phyloP scores from a whole-genome alignment of 768 basidiomycete genomes.

The Tricholoma furcatifolium region DNA sequence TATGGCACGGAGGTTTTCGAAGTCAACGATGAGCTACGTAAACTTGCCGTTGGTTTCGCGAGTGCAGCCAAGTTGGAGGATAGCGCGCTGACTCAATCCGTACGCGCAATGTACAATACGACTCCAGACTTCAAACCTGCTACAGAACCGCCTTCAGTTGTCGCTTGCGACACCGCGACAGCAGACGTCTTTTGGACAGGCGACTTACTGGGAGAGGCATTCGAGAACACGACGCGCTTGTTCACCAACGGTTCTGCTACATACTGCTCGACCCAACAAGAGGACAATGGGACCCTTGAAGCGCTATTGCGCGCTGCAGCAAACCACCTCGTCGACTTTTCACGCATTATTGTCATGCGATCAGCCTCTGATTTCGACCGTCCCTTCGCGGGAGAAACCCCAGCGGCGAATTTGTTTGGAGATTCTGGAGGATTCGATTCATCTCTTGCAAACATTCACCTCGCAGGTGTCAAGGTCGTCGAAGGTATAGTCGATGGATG shows the following conservation, averaged over 20 bases:
- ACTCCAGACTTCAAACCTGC: conserved; percentile 3
- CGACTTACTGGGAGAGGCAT: not conserved
- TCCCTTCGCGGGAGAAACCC: not conserved
- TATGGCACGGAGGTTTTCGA: conserved; percentile 10
- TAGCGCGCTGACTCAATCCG: not conserved
- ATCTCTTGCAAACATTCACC: conserved; percentile 2
- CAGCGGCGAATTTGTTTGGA: conserved; percentile 1
- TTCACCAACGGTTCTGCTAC: conserved; percentile 4
- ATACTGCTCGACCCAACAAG: conserved; percentile 6
- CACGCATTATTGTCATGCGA: conserved; percentile 6
- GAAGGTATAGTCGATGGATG: conserved; percentile 2
- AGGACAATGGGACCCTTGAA: conserved; percentile 3
- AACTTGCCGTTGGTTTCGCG: conserved; percentile 1
- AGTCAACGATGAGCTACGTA: conserved; percentile 3
- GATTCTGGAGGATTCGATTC: conserved; percentile 1
- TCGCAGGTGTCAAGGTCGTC: conserved; percentile 6
- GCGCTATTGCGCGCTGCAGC: conserved; percentile 4
- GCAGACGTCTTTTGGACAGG: conserved; percentile 3
- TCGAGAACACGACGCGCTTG: conserved; percentile 4
- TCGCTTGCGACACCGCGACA: conserved; percentile 5
- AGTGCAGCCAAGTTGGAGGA: conserved; percentile 2
- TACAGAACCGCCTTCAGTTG: conserved; percentile 1
- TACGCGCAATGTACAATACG: conserved; percentile 1
- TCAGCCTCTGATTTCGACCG: conserved; percentile 5
- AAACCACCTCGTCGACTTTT: conserved; percentile 2